These are phyloP conservation scores for Boletus tomentosulus DNA, from an alignment of 768 basidiomycete species.

Conservation along the genomic window DNA sequence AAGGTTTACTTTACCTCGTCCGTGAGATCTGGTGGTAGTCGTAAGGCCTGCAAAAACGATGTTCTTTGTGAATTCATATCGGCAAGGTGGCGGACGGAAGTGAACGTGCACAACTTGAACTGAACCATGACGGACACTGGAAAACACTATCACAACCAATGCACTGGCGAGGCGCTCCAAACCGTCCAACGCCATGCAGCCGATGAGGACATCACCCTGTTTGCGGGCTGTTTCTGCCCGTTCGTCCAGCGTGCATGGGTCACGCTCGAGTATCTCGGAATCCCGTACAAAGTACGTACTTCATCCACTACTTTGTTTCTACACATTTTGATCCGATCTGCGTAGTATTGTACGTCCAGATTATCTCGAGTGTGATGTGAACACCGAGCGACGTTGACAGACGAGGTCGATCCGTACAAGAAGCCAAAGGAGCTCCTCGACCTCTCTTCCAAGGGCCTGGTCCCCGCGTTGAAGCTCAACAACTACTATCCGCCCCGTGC, in stretches of 20 bases:
- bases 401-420: constrained; percentile 80
- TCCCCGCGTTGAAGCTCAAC: constrained; percentile 63
- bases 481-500: constrained; percentile 52
- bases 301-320: neutral
- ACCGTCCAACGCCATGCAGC: constrained; percentile 49
- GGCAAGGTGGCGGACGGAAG: neutral
- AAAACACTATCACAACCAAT: constrained; percentile 37
- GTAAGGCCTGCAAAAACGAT: constrained; percentile 16
- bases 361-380: neutral
- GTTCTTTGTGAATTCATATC: neutral
- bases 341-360: constrained; percentile 37
- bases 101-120: neutral
- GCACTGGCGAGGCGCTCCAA: constrained; percentile 49
- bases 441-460: constrained; percentile 77
- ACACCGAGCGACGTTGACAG: constrained; percentile 30
- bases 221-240: constrained; percentile 72
- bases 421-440: constrained; percentile 78
- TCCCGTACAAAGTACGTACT: constrained; percentile 60
- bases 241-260: constrained; percentile 84
- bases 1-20: constrained; percentile 19
- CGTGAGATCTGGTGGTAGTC: constrained; percentile 17
- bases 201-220: constrained; percentile 58
- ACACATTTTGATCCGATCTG: neutral
- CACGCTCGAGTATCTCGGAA: constrained; percentile 61
- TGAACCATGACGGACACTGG: constrained; percentile 34